Evolutionary conservation across 257 asterid species (phyloP), one percentile per base, ranked within the genome.

Genomic region (Plectranthus barbatus): DNA sequence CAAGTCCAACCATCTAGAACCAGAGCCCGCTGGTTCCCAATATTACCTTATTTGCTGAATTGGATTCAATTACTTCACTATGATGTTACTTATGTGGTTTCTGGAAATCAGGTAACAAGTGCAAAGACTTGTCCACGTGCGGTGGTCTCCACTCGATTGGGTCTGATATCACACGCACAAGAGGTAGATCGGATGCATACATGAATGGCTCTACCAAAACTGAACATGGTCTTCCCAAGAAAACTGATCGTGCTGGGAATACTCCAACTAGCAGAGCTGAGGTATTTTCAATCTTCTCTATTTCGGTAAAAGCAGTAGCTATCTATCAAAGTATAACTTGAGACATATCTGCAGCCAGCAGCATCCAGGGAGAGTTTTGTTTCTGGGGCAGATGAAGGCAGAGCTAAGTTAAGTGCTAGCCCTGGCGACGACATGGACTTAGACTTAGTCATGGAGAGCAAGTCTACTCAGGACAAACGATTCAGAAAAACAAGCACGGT

Each of bases 91-190:
- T 37, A 42, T 41, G 41, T 11, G 23, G 37, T 21, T 4, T 39
- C 13, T 69, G 57, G 39, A 62, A 60, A 26, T 21, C 56, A 84
- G 96, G 64, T 20, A 81, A 79, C 68, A 71, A 76, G 64, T 34
- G 42, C 45, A 86, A 59, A 69, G 91, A 92, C 77, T 46, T 86
- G 70, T 92, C 99, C 60, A 92, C 95, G 15, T 88, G 95, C n/a
- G 98, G 97, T 20, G 95, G 73, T 65, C 85, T 92, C 70, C 97
- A 83, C 77, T 92, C 99, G 0, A 71, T 86, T 62, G 96, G 99
- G 49, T 92, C 99, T 11, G 96, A 92, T 65, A 66, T 85, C 72
- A 86, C 99, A 14, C 81, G 98, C 34, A 86, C 87, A 34, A 77
- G 73, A 74, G 91, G 81, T 13, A 76, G 72, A 66, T 65, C 87